Base-by-base conservation (phyloP, 345 rosid genomes). In the Reutealis trisperma region DNA sequence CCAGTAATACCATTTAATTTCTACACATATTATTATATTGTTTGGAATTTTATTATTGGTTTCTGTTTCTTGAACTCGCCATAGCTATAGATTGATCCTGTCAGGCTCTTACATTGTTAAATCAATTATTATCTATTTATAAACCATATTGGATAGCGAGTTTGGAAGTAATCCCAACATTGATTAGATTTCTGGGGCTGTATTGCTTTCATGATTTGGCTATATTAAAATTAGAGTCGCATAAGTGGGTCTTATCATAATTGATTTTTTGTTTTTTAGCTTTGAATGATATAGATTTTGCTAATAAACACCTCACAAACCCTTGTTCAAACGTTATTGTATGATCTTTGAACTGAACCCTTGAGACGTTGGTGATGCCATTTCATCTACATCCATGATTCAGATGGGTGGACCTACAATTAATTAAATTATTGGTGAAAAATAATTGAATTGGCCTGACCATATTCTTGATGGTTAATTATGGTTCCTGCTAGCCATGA, bases 361-460 rank as follows among this genome's bases (percentile, higher is more conserved):
- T 37, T 16, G 18, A 12, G 18, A 51, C 55, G 5, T 14, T 51
- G 19, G 55, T 14, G 55, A 51, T 51, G 6, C 16, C 16, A 51
- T 51, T 13, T 59, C 22, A 44, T 58, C 32, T 63, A 52, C 51
- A 65, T 12, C 30, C 62, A 73, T 64, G 37, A 63, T 70, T 80
- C 59, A 80, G 34, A 66, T 11, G n/a, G 16, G 15, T 24, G 80
- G 75, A 24, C 85, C 82, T 55, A 62, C 79, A 49, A 25, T 42
- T 75, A 2, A n/a, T 14, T 74, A 75, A 69, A 78, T 75, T 67
- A 76, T 75, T 79, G 67, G 64, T 34, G 61, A 14, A 10, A 10
- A 82, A 78, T 79, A 72, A 75, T 72, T 72, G 77, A 75, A 52
- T 13, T 67, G 80, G 74, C 58, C 3, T 24, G 67, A 64, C 67